Base-by-base conservation (phyloP, 2,329 filamentous ascomycete species). In the Microcyclospora pomicola region DNA sequence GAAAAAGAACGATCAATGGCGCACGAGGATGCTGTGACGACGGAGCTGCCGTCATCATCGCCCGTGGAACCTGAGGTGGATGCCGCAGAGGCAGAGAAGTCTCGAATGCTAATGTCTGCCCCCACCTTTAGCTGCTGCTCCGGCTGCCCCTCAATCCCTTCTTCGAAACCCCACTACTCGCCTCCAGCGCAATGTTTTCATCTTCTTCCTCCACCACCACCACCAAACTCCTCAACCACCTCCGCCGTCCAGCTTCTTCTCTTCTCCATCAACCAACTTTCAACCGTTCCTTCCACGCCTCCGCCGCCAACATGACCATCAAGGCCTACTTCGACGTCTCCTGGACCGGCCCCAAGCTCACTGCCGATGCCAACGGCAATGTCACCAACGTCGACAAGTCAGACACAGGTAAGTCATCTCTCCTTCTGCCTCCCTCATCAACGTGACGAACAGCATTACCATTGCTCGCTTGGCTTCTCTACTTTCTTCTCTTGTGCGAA, bases 241-340 rank as follows among this genome's bases (percentile, higher is more conserved):
- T 33, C 36, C 27, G 24, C 38, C 32, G 35, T 35, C 39, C 36
- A 29, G 19, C 41, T 29, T n/a, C 42, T 38, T 15, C 37, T 31
- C 35, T 16, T 32, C 39, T 42, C 13, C 34, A 37, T 33, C 34
- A 59, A 48, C 60, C 61, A 51, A 55, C 56, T 53, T 58, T 52
- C 55, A 47, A 42, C 44, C 64, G 72, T 60, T 62, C 64, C 49
- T 80, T 79, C 59, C 68, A 72, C 61, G 69, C 75, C 56, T 71
- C 82, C 61, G 65, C 79, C 57, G 67, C 73, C 70, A 78, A 72
- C 64, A 94, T 93, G 85, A 67, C 70, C 59, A 66, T 75, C 62
- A 77, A 80, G 62, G 77, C 77, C 68, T 84, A 71, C 68, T 77
- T 72, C 41, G 43, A 56, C 39, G 45, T 50, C 42, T 43, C 42